Evolutionary conservation across 257 asterid species (phyloP).

Genomic region (Cordia subcordata): DNA sequence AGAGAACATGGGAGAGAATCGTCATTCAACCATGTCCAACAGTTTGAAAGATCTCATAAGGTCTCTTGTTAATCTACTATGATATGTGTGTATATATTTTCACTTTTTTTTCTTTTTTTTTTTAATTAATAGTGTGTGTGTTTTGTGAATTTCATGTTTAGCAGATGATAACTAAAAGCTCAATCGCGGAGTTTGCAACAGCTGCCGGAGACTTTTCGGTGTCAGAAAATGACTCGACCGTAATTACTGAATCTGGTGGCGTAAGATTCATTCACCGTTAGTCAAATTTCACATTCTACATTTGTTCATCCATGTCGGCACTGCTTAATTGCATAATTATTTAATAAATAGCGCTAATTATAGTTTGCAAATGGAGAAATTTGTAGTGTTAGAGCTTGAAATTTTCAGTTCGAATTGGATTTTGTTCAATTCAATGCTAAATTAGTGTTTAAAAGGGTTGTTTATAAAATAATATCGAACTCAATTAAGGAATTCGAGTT

Average conservation of each 20-base stretch:
- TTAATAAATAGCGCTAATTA: too few species aligned
- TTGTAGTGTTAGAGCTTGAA: too few species aligned
- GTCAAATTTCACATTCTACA: background rate
- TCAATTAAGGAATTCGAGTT: too few species aligned
- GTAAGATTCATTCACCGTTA: conserved; percentile 13
- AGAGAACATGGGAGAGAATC: conserved; percentile 22
- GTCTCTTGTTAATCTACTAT: conserved; percentile 14
- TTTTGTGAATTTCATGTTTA: conserved; percentile 4
- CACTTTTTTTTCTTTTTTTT: background rate
- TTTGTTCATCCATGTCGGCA: background rate
- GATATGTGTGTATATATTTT: too few species aligned
- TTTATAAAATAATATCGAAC: too few species aligned
- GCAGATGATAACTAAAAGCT: conserved; percentile 36
- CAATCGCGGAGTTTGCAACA: conserved; percentile 31
- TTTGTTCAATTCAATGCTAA: too few species aligned
- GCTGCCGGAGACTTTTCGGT: conserved; percentile 24
- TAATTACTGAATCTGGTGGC: conserved; percentile 32
- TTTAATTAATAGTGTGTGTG: background rate
- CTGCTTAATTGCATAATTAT: background rate
- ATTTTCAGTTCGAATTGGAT: too few species aligned
- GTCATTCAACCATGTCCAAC: conserved; percentile 35
- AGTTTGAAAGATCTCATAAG: conserved; percentile 30
- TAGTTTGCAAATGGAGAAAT: too few species aligned
- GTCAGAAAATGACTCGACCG: conserved; percentile 22
- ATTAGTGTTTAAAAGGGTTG: too few species aligned